Base-by-base conservation (phyloP, 2,329 filamentous ascomycete species). In the Talaromyces sp. region DNA sequence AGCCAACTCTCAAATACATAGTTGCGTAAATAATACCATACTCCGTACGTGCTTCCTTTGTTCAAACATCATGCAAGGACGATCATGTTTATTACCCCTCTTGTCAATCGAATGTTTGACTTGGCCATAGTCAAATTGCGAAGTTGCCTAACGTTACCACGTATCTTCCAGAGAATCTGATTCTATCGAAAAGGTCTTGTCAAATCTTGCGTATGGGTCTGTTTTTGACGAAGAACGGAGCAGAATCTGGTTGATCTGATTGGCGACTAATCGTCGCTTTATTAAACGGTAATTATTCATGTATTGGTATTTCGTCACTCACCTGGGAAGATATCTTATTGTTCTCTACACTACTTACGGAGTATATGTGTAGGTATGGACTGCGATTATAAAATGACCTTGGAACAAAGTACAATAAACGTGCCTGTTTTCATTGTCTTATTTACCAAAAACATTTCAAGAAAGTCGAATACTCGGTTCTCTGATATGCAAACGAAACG, bases 61-160 rank as follows among this genome's bases (percentile, higher is more conserved):
- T 17, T 45, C 21, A 6, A 45, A 31, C 41, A 45, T 53, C 51
- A 54, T 54, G 52, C 52, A 54, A 54, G 52, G 52, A 54, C 37
- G 39, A 43, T 45, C 52, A 54, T 54, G 36, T 36, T 43, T 25
- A 39, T 28, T 48, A 48, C 45, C 45, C 45, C 45, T 48, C 45
- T 48, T 48, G 28, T 48, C 45, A 25, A 9, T 33, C 19, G 11
- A 21, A 19, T n/a, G 15, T 48, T 48, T 28, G n/a, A 48, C 28
- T 13, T n/a, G 19, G 43, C 43, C 43, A 25, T 33, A 33, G n/a
- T n/a, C 17, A 15, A 48, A 19, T 45, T n/a, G 25, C 25, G 9
- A 31, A 15, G n/a, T 5, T 15, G 17, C 8, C 9, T n/a, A n/a
- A n/a, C n/a, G n/a, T n/a, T n/a, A n/a, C n/a, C n/a, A n/a, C n/a